These are phyloP conservation scores for Syncephalastrum monosporum DNA, from an alignment of 371 early-diverging fungal species.

Conservation along the genomic window DNA sequence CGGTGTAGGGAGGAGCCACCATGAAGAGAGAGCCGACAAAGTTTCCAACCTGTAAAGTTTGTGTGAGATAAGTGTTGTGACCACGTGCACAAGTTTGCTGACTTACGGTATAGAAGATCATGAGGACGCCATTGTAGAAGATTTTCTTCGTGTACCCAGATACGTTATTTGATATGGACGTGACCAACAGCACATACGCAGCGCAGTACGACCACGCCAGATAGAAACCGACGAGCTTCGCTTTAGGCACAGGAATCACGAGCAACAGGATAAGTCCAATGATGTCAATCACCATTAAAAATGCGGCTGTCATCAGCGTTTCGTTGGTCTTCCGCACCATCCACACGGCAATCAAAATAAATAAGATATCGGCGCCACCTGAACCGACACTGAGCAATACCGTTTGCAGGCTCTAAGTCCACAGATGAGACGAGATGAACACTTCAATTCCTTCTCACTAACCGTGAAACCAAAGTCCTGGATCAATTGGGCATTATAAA, in stretches of 20 bases:
- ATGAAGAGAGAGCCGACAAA: constrained; percentile 24
- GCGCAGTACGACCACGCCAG: constrained; percentile 24
- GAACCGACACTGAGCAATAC: constrained; percentile 29
- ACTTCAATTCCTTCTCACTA: constrained; percentile 9
- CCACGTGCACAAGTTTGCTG: neutral
- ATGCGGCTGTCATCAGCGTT: constrained; percentile 23
- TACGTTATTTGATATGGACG: constrained; percentile 19
- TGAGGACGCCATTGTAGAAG: constrained; percentile 28
- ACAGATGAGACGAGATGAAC: too few species aligned
- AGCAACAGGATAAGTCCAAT: constrained; percentile 32
- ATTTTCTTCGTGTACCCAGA: constrained; percentile 28
- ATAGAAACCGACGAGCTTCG: constrained; percentile 32
- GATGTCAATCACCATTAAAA: constrained; percentile 24
- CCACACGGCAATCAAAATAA: constrained; percentile 22
- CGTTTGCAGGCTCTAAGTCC: constrained; percentile 25
- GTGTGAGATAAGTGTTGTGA: neutral
- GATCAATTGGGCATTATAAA: constrained; percentile 28
- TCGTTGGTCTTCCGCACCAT: constrained; percentile 18
- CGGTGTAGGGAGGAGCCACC: constrained; percentile 14
- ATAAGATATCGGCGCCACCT: constrained; percentile 29
- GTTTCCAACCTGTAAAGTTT: constrained; percentile 16
- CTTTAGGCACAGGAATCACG: constrained; percentile 25
- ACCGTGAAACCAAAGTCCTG: constrained; percentile 38
- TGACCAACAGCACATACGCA: constrained; percentile 27
- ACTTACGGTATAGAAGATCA: constrained; percentile 26